Percentiles rank a stretch among this genome's conserved stretches.
These are phyloP conservation scores for Tremella yokohamensis DNA, from an alignment of 768 basidiomycete species.

Conservation along the genomic window DNA sequence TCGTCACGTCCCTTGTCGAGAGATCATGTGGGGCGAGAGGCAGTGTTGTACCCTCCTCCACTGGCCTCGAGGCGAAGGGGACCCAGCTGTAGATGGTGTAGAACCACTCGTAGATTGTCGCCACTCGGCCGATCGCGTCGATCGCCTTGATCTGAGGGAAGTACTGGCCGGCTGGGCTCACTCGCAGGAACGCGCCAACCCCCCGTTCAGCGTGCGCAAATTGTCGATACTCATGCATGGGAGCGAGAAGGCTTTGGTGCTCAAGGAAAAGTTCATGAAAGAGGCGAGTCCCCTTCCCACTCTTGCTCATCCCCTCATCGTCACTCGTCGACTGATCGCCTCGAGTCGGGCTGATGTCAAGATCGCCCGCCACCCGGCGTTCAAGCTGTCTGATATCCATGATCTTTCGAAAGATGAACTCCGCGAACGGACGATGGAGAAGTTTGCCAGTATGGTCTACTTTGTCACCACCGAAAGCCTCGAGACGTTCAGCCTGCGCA, in stretches of 20 bases:
- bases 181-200: slow-evolving; percentile 45
- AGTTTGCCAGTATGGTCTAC: slow-evolving; percentile 52
- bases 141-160: too few species aligned
- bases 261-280: slow-evolving; percentile 51
- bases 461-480: slow-evolving; percentile 53
- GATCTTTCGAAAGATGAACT: slow-evolving; percentile 51
- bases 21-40: too few species aligned
- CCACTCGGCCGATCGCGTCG: too few species aligned
- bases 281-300: slow-evolving; percentile 30
- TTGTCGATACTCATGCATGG: slow-evolving; percentile 51
- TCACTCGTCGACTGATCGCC: background rate
- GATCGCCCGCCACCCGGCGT: slow-evolving; percentile 52
- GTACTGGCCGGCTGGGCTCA: too few species aligned
- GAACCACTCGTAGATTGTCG: too few species aligned
- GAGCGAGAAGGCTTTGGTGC: slow-evolving; percentile 43
- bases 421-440: slow-evolving; percentile 54
- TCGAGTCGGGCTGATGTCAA: slow-evolving; percentile 12
- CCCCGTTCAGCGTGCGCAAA: slow-evolving; percentile 47
- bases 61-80: too few species aligned
- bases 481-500: slow-evolving; percentile 51
- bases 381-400: slow-evolving; percentile 53
- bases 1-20: too few species aligned
- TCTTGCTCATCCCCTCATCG: background rate
- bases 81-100: too few species aligned
- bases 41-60: too few species aligned